phyloP scores from a whole-genome alignment of 148 eudicot genomes.

The Fagopyrum esculentum region DNA sequence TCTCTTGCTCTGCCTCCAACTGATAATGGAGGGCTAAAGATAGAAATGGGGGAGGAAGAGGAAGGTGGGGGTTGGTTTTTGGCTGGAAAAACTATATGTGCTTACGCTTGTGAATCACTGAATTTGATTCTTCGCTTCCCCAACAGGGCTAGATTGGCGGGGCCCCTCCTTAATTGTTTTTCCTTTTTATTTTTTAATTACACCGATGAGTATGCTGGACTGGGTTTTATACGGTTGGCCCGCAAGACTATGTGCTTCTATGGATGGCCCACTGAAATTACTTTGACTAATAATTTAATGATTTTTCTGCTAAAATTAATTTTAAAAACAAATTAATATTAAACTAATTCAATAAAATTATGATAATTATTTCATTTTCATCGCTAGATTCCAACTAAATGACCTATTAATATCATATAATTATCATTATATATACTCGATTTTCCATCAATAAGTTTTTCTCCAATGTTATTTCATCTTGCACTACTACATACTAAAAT shows the following conservation, averaged over 20 bases:
- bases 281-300: too few relatives aligned
- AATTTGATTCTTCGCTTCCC: slow-evolving; percentile 1
- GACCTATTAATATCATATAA: too few relatives aligned
- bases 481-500: too few relatives aligned
- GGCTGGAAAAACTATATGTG: neutral
- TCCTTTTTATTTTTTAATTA: neutral
- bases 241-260: neutral
- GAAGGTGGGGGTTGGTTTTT: neutral
- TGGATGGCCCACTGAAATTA: neutral
- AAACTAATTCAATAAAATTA: too few relatives aligned
- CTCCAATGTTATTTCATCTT: too few relatives aligned
- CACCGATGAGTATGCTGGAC: neutral
- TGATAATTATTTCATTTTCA: too few relatives aligned
- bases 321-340: too few relatives aligned
- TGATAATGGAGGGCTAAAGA: neutral
- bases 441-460: too few relatives aligned
- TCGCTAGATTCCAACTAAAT: too few relatives aligned
- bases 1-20: neutral
- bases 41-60: neutral
- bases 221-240: neutral
- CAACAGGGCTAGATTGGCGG: neutral
- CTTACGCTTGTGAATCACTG: neutral
- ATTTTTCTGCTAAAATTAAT: too few relatives aligned
- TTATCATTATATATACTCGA: too few relatives aligned
- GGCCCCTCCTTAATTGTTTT: neutral